Percentiles rank a stretch among this genome's conserved stretches.
Conservation (phyloP, 305 asterid species). For the Solanum hybrid region DNA sequence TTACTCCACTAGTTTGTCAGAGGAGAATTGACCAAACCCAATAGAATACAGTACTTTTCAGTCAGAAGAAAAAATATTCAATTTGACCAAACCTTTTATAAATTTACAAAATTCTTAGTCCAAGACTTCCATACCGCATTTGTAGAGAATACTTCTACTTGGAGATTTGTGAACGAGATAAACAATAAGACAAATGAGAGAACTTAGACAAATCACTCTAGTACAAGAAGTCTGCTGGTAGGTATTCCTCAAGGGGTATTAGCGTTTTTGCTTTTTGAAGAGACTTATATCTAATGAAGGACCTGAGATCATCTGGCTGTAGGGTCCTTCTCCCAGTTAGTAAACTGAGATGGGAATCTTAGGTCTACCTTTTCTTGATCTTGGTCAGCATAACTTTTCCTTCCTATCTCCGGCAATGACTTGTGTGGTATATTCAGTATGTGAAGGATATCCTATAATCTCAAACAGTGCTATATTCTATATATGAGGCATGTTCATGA, state of each 20-base stretch:
- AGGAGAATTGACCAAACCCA: background rate
- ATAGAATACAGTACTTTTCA: background rate
- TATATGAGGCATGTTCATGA: background rate
- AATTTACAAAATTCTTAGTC: background rate
- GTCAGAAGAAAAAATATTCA: background rate
- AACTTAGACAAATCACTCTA: background rate
- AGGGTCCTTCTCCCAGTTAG: background rate
- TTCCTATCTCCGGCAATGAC: background rate
- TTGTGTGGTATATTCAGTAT: background rate
- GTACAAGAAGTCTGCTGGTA: background rate
- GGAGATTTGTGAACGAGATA: background rate
- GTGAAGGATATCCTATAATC: background rate
- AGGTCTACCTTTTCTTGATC: background rate
- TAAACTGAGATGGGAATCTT: background rate
- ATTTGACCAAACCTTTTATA: background rate
- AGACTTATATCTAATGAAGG: background rate
- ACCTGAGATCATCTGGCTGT: background rate
- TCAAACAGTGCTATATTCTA: background rate
- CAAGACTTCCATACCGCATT: slow-evolving; percentile 1
- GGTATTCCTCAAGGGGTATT: background rate
- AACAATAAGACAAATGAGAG: background rate
- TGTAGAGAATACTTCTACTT: background rate
- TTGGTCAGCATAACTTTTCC: background rate
- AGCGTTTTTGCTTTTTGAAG: background rate
- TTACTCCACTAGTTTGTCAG: background rate